Percentiles rank a stretch among this genome's conserved stretches.
These are phyloP conservation scores for Mycena latifolia DNA, from an alignment of 768 basidiomycete species.

Conservation along the genomic window DNA sequence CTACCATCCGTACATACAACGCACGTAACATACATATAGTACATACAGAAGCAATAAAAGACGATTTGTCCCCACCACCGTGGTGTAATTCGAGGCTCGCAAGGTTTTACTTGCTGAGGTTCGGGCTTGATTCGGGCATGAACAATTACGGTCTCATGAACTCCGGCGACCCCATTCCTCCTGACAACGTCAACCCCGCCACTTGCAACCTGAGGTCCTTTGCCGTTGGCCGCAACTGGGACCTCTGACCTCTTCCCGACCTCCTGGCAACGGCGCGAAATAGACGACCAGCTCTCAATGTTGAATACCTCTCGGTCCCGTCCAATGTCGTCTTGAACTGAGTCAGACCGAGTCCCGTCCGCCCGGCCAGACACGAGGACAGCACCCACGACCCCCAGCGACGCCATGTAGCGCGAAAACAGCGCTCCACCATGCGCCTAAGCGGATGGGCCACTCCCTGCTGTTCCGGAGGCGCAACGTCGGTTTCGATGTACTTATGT, in stretches of 20 bases:
- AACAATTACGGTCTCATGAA: no score
- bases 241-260: not conserved
- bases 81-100: no score
- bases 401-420: conserved; percentile 3
- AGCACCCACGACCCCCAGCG: not conserved
- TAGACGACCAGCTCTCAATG: not conserved
- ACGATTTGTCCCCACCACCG: not conserved
- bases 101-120: no score
- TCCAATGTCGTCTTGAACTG: conserved; percentile 14
- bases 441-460: no score
- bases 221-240: not conserved
- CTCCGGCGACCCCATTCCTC: not conserved
- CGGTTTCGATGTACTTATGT: no score
- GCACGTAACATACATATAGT: conserved; percentile 5
- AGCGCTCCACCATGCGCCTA: no score
- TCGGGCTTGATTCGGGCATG: no score
- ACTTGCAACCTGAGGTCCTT: not conserved
- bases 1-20: conserved; percentile 17
- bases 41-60: conserved; percentile 14
- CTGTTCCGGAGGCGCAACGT: no score
- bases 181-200: conserved; percentile 8
- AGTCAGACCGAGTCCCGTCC: conserved; percentile 3
- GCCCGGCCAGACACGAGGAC: conserved; percentile 16
- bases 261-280: conserved; percentile 1
- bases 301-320: not conserved